phyloP scores from a whole-genome alignment of 108 stramenopile genomes.

The Cylindrotheca closterium region DNA sequence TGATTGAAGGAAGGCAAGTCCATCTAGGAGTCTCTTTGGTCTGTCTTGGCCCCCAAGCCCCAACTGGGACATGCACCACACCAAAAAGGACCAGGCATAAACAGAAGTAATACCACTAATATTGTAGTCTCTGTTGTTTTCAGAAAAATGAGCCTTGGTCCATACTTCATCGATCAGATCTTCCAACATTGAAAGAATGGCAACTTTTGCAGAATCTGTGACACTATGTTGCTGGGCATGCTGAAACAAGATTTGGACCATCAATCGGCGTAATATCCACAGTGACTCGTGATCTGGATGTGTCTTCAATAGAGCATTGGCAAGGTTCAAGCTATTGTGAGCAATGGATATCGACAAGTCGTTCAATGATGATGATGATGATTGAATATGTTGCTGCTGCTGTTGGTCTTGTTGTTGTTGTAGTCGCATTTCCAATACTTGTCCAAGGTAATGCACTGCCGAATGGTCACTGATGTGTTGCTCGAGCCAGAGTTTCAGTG shows the following conservation, averaged over 20 bases:
- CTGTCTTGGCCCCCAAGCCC: no score
- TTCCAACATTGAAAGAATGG: no score
- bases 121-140: no score
- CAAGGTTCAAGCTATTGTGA: not conserved
- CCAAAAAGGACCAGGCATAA: conserved; percentile 13
- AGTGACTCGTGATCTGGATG: conserved; percentile 16
- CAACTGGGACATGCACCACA: conserved; percentile 15
- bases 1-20: no score
- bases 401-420: not conserved
- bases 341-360: not conserved
- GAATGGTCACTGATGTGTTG: conserved; percentile 54
- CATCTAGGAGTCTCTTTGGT: no score
- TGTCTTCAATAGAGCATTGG: not conserved
- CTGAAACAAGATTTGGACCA: conserved; percentile 10
- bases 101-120: not conserved
- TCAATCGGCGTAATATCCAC: conserved; percentile 29
- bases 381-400: not conserved
- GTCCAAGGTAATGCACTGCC: conserved; percentile 46
- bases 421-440: conserved; percentile 19
- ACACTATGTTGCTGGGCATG: no score
- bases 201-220: no score
- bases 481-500: conserved; percentile 23
- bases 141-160: no score
- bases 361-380: conserved; percentile 3
- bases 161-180: no score